These are phyloP conservation scores for Blastomyces percursus DNA, from an alignment of 2,329 filamentous ascomycete genomes.

Conservation along the genomic window DNA sequence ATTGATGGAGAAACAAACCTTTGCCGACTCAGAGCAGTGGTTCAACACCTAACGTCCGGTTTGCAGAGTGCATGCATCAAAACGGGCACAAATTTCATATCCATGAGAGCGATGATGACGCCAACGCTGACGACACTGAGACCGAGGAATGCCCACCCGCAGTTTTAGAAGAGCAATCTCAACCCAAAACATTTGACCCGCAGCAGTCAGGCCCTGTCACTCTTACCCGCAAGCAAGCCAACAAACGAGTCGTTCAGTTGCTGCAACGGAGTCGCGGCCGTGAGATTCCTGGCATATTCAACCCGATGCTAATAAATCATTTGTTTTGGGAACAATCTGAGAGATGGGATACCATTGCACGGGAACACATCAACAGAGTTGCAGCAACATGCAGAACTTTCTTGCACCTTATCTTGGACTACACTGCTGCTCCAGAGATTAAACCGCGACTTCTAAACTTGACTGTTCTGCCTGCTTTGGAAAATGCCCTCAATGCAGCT, in stretches of 20 bases:
- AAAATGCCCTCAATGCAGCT: too few relatives aligned
- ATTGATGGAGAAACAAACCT: not conserved
- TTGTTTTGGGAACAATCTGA: constrained; percentile 4
- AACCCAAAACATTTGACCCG: too few relatives aligned
- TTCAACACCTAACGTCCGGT: constrained; percentile 6
- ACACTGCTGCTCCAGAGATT: not conserved
- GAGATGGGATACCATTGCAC: not conserved
- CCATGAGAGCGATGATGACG: not conserved
- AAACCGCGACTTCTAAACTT: not conserved
- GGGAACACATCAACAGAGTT: not conserved
- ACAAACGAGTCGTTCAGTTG: not conserved
- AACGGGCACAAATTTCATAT: not conserved
- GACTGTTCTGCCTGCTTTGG: too few relatives aligned
- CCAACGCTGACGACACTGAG: not conserved
- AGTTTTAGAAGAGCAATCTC: too few relatives aligned
- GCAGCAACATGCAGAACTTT: not conserved
- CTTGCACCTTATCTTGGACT: not conserved
- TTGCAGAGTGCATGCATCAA: constrained; percentile 3
- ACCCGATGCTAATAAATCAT: constrained; percentile 1
- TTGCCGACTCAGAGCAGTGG: constrained; percentile 5
- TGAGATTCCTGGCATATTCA: too few relatives aligned
- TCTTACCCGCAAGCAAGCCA: not conserved
- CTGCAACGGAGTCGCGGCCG: not conserved
- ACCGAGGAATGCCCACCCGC: too few relatives aligned
- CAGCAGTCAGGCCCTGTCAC: too few relatives aligned